Percentiles rank a stretch among this genome's conserved stretches.
These are phyloP conservation scores for Sporothrix pallida DNA, from an alignment of 2,329 filamentous ascomycete genomes.

Conservation along the genomic window DNA sequence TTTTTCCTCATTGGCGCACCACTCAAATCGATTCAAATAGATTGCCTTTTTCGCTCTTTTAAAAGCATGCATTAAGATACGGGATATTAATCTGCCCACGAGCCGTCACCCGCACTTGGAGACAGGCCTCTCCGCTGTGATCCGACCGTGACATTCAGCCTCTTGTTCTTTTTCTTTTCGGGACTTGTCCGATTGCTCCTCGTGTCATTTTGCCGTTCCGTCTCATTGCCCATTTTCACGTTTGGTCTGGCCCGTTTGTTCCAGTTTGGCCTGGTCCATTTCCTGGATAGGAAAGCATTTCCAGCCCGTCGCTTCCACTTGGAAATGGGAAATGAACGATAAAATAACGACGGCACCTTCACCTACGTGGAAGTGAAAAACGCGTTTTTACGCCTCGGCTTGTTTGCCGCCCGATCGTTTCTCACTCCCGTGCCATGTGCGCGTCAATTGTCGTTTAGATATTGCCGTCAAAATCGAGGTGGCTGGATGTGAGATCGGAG, in stretches of 20 bases:
- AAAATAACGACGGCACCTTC: not conserved
- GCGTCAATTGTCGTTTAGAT: not conserved
- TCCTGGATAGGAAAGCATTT: not conserved
- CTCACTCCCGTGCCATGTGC: conserved; percentile 15
- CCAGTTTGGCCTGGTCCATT: not conserved
- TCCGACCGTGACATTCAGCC: not conserved
- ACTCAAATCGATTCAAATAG: conserved; percentile 4
- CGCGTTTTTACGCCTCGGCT: not conserved
- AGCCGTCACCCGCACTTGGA: conserved; percentile 7
- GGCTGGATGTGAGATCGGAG: not conserved
- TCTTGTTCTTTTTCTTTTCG: conserved; percentile 18
- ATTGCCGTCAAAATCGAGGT: not conserved
- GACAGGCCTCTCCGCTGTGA: not conserved
- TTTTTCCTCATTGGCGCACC: not conserved
- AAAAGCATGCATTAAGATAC: not conserved
- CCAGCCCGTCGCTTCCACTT: no score
- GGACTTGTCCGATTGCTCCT: conserved; percentile 23
- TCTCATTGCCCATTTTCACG: not conserved
- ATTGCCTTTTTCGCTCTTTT: not conserved
- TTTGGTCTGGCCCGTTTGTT: not conserved
- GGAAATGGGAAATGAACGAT: not conserved
- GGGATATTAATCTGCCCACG: conserved; percentile 9
- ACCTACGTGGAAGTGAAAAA: not conserved
- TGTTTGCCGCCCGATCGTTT: conserved; percentile 3
- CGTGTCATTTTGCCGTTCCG: not conserved